Base-by-base conservation (phyloP, 345 rosid genomes). In the Salix udensis region DNA sequence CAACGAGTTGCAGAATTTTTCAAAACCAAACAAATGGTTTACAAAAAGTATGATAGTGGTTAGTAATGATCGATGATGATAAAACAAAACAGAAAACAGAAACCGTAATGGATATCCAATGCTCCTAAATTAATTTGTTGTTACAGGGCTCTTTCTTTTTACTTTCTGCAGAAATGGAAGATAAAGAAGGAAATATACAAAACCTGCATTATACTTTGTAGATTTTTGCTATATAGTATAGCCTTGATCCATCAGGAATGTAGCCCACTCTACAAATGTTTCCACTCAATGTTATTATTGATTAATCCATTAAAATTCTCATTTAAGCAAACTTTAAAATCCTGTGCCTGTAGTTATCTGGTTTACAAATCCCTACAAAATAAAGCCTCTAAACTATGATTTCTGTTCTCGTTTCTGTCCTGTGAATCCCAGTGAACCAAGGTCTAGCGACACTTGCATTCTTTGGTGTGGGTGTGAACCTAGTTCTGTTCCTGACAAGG, bases 391-490 rank as follows among this genome's bases (percentile, higher is more conserved):
- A 40, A 42, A 46, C 10, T 12, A 42, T 46, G n/a, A n/a, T 13
- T 19, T 30, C 16, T 79, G 2, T 69, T 42, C 48, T 65, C 1
- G 3, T 30, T 8, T 12, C 14, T 28, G 70, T 67, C 70, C 28
- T 34, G 73, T 55, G 12, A 55, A 55, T 55, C 24, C 68, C 91
- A 96, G 98, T 92, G 87, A 96, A 94, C 86, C 99, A 96, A 74
- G 99, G 97, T 12, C 80, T 96, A 76, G 99, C 99, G 39, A 96
- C 99, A 26, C 85, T 96, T 13, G 99, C 99, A 6, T 96, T 96
- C 88, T 96, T 96, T 69, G 99, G 99, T 37, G 98, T 96, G 68
- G 98, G 97, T 40, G 98, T 96, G 83, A 96, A 96, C 70, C 76
- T 96, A 81, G 99, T 96, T 79, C 81, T 94, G 82, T 94, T 96